phyloP scores from a whole-genome alignment of 1,284 basidiomycete species.

The Rhodotorula mucilaginosa region DNA sequence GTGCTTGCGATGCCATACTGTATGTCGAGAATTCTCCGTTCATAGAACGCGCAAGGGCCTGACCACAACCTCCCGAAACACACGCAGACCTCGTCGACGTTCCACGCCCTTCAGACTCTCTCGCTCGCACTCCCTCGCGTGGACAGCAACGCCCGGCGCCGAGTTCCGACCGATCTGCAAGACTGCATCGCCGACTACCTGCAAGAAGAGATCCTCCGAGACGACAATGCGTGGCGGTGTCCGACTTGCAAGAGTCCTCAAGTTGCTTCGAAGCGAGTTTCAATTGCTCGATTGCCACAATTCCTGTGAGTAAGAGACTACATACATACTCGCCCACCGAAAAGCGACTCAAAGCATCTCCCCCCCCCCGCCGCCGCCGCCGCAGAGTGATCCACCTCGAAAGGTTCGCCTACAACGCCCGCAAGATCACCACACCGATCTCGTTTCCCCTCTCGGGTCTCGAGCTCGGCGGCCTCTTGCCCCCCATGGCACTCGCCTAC shows the following conservation, averaged over 20 bases:
- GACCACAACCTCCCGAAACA: no score
- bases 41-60: no score
- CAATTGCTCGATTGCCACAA: slow-evolving; percentile 73
- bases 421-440: slow-evolving; percentile 61
- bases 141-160: slow-evolving; percentile 56
- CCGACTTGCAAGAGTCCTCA: slow-evolving; percentile 82
- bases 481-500: slow-evolving; percentile 51
- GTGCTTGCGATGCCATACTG: slow-evolving; percentile 84
- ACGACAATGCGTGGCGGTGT: slow-evolving; percentile 92
- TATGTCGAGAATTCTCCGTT: slow-evolving; percentile 49
- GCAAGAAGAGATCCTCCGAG: slow-evolving; percentile 82
- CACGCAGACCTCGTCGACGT: slow-evolving; percentile 88
- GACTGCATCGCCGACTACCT: slow-evolving; percentile 88
- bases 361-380: slow-evolving; percentile 53
- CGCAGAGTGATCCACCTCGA: slow-evolving; percentile 86
- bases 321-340: background rate
- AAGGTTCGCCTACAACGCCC: slow-evolving; percentile 85
- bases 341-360: background rate
- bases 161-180: slow-evolving; percentile 40
- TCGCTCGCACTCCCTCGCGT: slow-evolving; percentile 64
- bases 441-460: slow-evolving; percentile 73
- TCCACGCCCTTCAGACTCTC: slow-evolving; percentile 92
- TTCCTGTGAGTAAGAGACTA: slow-evolving; percentile 5
- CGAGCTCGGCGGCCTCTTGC: slow-evolving; percentile 89
- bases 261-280: slow-evolving; percentile 78